These are phyloP conservation scores for Beauveria brongniartii DNA, from an alignment of 2,329 filamentous ascomycete genomes.

Conservation along the genomic window DNA sequence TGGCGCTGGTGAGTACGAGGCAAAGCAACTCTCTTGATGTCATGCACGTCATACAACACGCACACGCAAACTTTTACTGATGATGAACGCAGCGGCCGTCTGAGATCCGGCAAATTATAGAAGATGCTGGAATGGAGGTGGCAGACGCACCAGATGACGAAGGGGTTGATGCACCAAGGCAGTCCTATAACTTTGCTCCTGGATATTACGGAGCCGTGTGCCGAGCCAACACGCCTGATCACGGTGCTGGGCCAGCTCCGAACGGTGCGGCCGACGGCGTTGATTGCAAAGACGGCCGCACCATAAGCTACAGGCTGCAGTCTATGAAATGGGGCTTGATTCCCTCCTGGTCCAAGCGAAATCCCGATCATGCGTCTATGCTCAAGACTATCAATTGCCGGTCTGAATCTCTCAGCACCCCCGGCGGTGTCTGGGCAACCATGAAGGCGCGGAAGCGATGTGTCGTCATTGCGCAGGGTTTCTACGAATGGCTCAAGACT, in stretches of 20 bases:
- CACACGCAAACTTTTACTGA: not conserved
- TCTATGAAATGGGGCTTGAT: slow-evolving; percentile 94
- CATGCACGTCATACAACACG: not conserved
- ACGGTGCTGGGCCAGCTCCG: slow-evolving; percentile 39
- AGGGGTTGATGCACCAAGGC: slow-evolving; percentile 49
- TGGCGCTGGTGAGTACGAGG: slow-evolving; percentile 38
- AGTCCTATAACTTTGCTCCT: slow-evolving; percentile 89
- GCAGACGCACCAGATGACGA: slow-evolving; percentile 66
- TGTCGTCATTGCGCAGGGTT: slow-evolving; percentile 80
- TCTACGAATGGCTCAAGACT: slow-evolving; percentile 92
- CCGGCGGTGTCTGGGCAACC: slow-evolving; percentile 78
- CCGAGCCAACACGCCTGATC: slow-evolving; percentile 61
- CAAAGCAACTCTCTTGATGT: not conserved
- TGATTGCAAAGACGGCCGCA: not conserved
- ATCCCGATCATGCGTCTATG: slow-evolving; percentile 66
- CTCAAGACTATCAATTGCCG: slow-evolving; percentile 94
- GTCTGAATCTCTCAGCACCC: slow-evolving; percentile 70
- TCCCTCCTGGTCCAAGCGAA: slow-evolving; percentile 86
- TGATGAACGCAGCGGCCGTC: slow-evolving; percentile 54
- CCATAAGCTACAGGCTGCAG: slow-evolving; percentile 69
- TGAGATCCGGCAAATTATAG: slow-evolving; percentile 64
- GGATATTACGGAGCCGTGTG: slow-evolving; percentile 82
- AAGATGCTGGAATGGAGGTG: slow-evolving; percentile 66
- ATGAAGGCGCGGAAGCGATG: slow-evolving; percentile 91
- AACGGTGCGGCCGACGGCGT: slow-evolving; percentile 14